These are phyloP conservation scores for Penicillium canariense DNA, from an alignment of 495 filamentous ascomycete species.

Conservation along the genomic window DNA sequence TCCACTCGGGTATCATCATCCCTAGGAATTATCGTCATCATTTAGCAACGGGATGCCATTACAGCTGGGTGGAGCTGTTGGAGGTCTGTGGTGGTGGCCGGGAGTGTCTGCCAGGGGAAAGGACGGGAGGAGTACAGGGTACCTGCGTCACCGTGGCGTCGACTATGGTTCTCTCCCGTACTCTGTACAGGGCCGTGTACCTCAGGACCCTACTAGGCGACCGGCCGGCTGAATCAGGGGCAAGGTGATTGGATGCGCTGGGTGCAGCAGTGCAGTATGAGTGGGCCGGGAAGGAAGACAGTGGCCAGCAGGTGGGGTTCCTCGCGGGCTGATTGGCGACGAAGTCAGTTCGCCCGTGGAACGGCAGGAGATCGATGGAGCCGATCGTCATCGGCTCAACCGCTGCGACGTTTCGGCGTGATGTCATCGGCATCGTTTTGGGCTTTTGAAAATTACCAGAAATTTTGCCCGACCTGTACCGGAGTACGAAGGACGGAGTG, in stretches of 20 bases:
- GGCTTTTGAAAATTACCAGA: constrained; percentile 21
- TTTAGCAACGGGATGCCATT: constrained; percentile 19
- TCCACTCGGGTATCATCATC: constrained; percentile 39
- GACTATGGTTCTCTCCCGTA: constrained; percentile 14
- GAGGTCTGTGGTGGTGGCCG: constrained; percentile 14
- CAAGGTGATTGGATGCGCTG: constrained; percentile 13
- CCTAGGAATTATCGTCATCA: constrained; percentile 47
- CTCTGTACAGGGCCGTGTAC: no score
- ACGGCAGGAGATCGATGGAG: constrained; percentile 39
- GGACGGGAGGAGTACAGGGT: constrained; percentile 17
- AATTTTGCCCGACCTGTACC: neutral
- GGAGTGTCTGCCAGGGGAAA: neutral
- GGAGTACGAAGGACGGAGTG: no score
- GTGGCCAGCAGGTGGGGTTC: constrained; percentile 7
- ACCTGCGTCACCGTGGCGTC: constrained; percentile 23
- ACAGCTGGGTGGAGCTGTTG: constrained; percentile 6
- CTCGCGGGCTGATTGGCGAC: constrained; percentile 30
- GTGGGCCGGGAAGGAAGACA: constrained; percentile 25
- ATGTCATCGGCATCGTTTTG: constrained; percentile 33
- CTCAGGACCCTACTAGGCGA: neutral
- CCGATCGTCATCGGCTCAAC: constrained; percentile 43
- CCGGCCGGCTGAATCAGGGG: neutral
- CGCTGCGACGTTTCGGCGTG: constrained; percentile 33
- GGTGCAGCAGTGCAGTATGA: constrained; percentile 24
- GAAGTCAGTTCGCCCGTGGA: constrained; percentile 29